Conservation (phyloP, 192 early-diverging fungal genomes). For the Oehlia diaphana region DNA sequence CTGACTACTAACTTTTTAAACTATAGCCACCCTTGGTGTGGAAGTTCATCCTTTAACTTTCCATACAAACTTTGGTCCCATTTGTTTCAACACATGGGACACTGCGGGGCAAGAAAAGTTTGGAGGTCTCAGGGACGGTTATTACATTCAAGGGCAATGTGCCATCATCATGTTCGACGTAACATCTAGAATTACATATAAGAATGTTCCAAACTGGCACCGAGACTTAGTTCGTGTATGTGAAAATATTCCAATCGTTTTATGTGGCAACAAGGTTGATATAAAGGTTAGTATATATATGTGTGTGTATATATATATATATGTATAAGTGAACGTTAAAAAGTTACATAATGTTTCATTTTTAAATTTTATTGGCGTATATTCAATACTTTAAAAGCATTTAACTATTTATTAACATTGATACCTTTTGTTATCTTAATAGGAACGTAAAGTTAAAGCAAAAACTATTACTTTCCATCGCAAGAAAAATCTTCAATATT, state of each 20-base stretch:
- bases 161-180: slow-evolving; percentile 99
- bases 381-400: no score
- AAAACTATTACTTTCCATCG: slow-evolving; percentile 99
- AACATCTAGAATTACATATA: slow-evolving; percentile 99
- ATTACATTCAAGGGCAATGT: slow-evolving; percentile 99
- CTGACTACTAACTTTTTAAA: not conserved
- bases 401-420: not conserved
- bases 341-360: not conserved
- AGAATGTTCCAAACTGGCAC: slow-evolving; percentile 99
- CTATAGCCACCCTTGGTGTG: slow-evolving; percentile 94
- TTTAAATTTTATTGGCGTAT: not conserved
- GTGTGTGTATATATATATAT: not conserved
- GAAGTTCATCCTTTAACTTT: slow-evolving; percentile 98
- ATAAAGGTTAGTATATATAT: slow-evolving; percentile 69
- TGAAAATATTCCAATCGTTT: slow-evolving; percentile 99
- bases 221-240: slow-evolving; percentile 98
- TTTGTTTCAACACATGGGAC: slow-evolving; percentile 99
- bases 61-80: slow-evolving; percentile 95
- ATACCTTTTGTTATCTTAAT: not conserved
- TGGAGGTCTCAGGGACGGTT: slow-evolving; percentile 99
- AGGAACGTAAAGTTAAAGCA: slow-evolving; percentile 99
- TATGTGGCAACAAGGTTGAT: slow-evolving; percentile 99
- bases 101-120: slow-evolving; percentile 99
- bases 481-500: slow-evolving; percentile 99
- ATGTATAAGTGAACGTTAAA: not conserved